phyloP scores from a whole-genome alignment of 306 rosid species.

The Medicago arabica region DNA sequence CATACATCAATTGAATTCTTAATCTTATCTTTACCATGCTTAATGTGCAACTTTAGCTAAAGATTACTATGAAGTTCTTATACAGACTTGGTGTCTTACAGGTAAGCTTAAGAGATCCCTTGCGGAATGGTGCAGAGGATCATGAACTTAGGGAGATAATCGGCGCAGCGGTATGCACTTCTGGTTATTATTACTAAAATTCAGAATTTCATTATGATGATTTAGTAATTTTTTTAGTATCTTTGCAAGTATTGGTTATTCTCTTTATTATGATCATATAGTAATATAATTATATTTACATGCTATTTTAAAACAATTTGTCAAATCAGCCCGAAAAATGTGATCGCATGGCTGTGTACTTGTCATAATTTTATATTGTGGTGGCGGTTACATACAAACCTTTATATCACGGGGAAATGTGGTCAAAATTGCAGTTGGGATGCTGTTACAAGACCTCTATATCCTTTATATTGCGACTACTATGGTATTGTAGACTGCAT shows the following conservation, averaged over 20 bases:
- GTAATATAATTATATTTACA: conserved; percentile 10
- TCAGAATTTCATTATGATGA: conserved; percentile 14
- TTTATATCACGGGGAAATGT: no score
- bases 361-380: no score
- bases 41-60: conserved; percentile 20
- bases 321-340: background rate
- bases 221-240: background rate
- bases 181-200: conserved; percentile 19
- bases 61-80: conserved; percentile 22
- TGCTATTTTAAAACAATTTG: background rate
- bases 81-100: conserved; percentile 38
- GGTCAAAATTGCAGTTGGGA: no score
- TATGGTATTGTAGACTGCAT: no score
- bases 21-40: background rate
- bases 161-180: conserved; percentile 76
- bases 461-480: no score
- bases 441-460: no score
- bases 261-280: conserved; percentile 19
- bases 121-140: conserved; percentile 77
- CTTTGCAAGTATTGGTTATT: conserved; percentile 9
- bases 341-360: background rate
- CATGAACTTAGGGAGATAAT: conserved; percentile 73
- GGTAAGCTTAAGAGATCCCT: conserved; percentile 95
- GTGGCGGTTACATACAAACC: no score
- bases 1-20: no score